phyloP scores from a whole-genome alignment of 768 basidiomycete species.

The Mycena amicta region DNA sequence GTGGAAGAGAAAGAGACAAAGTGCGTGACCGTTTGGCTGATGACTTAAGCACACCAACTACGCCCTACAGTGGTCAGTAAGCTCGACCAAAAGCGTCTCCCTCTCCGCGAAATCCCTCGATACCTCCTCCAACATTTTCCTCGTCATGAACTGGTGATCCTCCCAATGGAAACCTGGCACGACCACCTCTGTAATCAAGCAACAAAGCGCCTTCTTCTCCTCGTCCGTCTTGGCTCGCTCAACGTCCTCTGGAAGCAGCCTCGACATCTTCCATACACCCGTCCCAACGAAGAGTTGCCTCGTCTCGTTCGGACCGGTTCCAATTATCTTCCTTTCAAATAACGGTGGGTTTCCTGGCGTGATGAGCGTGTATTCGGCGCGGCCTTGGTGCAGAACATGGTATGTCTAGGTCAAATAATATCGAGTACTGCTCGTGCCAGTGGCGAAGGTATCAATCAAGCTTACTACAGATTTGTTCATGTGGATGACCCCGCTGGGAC shows the following conservation, averaged over 20 bases:
- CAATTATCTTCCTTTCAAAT: slow-evolving; percentile 46
- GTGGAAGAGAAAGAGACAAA: too few species aligned
- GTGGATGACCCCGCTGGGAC: slow-evolving; percentile 43
- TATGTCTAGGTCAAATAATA: too few species aligned
- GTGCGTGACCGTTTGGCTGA: too few species aligned
- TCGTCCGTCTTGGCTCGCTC: slow-evolving; percentile 27
- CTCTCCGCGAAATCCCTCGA: slow-evolving; percentile 23
- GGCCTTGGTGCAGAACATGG: slow-evolving; percentile 53
- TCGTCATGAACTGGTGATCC: slow-evolving; percentile 50
- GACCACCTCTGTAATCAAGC: slow-evolving; percentile 63
- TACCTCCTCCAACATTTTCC: slow-evolving; percentile 34
- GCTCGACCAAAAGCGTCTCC: slow-evolving; percentile 2
- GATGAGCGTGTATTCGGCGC: slow-evolving; percentile 54
- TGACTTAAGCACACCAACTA: too few species aligned
- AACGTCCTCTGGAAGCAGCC: slow-evolving; percentile 48
- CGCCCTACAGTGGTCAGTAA: not conserved
- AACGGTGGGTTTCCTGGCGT: slow-evolving; percentile 29
- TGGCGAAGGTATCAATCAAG: not conserved
- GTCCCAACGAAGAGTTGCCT: slow-evolving; percentile 55
- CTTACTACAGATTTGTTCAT: slow-evolving; percentile 52
- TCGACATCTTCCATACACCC: slow-evolving; percentile 57
- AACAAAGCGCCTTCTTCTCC: slow-evolving; percentile 41
- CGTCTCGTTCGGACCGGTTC: slow-evolving; percentile 44
- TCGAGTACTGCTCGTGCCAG: too few species aligned
- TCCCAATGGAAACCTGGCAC: slow-evolving; percentile 58